Evolutionary conservation across 2,329 filamentous ascomycete genomes (phyloP), one percentile per base, ranked within the genome.

Genomic region (Aspergillus awamori): DNA sequence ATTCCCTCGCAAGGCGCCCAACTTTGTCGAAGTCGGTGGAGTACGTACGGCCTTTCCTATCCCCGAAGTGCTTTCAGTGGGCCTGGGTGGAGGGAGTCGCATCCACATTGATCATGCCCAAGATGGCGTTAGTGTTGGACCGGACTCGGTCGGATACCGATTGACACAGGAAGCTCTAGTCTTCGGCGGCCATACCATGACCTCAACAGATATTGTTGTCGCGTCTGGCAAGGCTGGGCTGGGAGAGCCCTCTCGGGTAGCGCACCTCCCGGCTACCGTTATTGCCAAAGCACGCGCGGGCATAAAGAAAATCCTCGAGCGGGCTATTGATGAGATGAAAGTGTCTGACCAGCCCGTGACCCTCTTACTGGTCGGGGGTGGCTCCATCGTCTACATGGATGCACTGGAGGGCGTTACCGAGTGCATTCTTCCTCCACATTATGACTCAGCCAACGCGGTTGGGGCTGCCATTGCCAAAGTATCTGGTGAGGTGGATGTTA

Each of bases 1-100:
- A 0, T 87, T 87, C 51, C 86, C 86, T 0, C 79, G 85, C 20
- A 85, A 87, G 63, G 84, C 86, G 3, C 80, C 84, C 0, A 83
- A 83, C 0, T 87, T 84, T 57, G 83, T 84, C 8, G 82, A 86
- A 58, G 77, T 88, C 4, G 84, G 81, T 2, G 85, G 85, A 1
- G 84, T 88, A 0, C 77, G 84, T 13, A 86, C 85, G 43, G 86
- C 86, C 15, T 88, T 86, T 63, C 79, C 83, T 26, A 79, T 86
- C 80, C 81, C 85, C 17, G 77, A 87, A 70, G 78, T 87, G 1
- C 75, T 83, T 6, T 84, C 80, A 1, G 83, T 87, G 24, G 85
- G 83, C 2, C 73, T 87, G 0, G 86, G 85, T 4, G 86, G 86
- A 1, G 85, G 86, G 0, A 82, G 79, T 15, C 72, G 80, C 6